Evolutionary conservation across 257 asterid genomes (phyloP), one percentile per base, ranked within the genome.

Genomic region (Scutellaria minor): DNA sequence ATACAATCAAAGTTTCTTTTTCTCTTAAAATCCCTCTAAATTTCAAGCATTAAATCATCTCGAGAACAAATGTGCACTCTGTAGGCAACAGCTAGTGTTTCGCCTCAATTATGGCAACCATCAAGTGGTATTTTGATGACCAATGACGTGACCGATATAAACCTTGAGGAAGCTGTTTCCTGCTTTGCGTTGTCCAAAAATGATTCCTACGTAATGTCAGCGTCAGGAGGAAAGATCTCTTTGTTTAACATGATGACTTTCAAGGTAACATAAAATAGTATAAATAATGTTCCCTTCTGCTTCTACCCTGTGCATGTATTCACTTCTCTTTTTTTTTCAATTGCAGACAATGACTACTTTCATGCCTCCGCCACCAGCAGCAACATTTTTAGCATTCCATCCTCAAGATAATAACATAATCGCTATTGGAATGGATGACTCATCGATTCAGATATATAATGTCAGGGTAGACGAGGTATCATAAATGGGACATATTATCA

Each of bases 341-440:
- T 40, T 75, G 77, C 86, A 88, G 94, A 85, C 88, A 18, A 85
- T 88, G 94, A 85, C 94, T n/a, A 85, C 86, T 10, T 85, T 88
- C 79, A 88, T 88, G 94, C 83, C 89, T 40, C 91, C 94, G 13
- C 91, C 94, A 42, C 94, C 94, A 2, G 94, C 94, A 56, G 90
- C 94, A 42, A 88, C 94, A 2, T 84, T 85, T 58, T 71, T 88
- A 72, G 94, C 91, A 0, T 88, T 88, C 83, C 94, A 88, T 79
- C 94, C 94, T 58, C 91, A 85, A 74, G 94, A 88, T 74, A 86
- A 88, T 60, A 88, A 88, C 66, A 84, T 88, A 45, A 81, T 88
- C 37, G 91, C 91, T 7, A 84, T 88, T 60, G 94, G 94, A 37
- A 85, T 85, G 94, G 94, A 88, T 31, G 94, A 88, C 64, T 84